Evolutionary conservation across 2,329 filamentous ascomycete species (phyloP).

Genomic region (Zarea fungicola): DNA sequence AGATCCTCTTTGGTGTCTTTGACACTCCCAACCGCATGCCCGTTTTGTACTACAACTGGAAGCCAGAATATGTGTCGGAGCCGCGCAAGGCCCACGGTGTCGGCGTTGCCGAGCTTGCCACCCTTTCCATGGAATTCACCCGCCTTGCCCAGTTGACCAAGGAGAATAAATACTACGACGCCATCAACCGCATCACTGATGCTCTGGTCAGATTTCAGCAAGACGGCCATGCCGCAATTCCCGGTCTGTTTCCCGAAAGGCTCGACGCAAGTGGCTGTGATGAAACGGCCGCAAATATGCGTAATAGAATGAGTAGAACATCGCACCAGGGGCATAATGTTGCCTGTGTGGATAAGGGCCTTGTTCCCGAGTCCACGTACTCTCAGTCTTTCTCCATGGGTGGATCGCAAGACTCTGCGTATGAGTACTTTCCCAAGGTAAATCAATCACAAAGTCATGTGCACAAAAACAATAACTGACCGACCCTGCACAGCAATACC

Average conservation of each 20-base stretch:
- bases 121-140: constrained; percentile 83
- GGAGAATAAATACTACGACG: constrained; percentile 81
- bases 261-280: constrained; percentile 80
- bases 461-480: constrained; percentile 5
- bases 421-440: constrained; percentile 64
- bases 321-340: constrained; percentile 30
- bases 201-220: constrained; percentile 72
- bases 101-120: constrained; percentile 68
- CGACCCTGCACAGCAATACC: constrained; percentile 49
- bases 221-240: constrained; percentile 55
- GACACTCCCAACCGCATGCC: constrained; percentile 96
- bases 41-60: constrained; percentile 73
- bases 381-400: constrained; percentile 54
- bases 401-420: constrained; percentile 63
- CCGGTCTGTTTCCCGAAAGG: constrained; percentile 74
- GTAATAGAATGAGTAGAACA: constrained; percentile 27
- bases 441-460: neutral
- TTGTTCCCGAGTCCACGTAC: constrained; percentile 43
- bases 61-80: constrained; percentile 57
- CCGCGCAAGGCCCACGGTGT: constrained; percentile 57
- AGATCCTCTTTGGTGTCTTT: constrained; percentile 76
- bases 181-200: constrained; percentile 78
- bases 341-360: constrained; percentile 56
- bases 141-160: constrained; percentile 80
- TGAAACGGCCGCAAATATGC: constrained; percentile 36